Conservation (phyloP, 306 rosid species). For the Pyrus bretschneideri region DNA sequence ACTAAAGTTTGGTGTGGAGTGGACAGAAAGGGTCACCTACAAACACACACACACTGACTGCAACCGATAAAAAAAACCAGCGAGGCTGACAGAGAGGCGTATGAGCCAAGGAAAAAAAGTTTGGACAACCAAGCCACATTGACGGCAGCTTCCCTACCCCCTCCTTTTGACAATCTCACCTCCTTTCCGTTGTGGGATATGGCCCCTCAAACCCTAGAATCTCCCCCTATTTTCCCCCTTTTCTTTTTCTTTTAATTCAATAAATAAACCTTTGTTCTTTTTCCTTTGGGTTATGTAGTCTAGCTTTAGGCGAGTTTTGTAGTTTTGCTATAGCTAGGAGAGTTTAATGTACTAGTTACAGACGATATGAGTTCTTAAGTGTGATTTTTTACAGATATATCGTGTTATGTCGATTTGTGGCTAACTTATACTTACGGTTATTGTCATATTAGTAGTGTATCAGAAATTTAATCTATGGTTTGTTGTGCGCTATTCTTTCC, state of each 20-base stretch:
- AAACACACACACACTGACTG: not conserved
- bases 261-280: not conserved
- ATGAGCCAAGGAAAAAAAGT: conserved; percentile 21
- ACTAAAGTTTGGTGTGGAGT: conserved; percentile 28
- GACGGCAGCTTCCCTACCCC: conserved; percentile 22
- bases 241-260: not conserved
- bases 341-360: no score
- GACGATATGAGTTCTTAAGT: not conserved
- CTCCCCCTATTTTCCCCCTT: not conserved
- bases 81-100: conserved; percentile 15
- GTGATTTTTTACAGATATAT: not conserved
- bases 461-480: no score
- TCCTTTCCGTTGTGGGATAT: conserved; percentile 9
- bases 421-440: accelerated
- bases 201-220: conserved; percentile 9
- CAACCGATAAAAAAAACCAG: not conserved
- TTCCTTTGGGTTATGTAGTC: not conserved
- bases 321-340: not conserved
- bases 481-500: not conserved
- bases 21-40: conserved; percentile 13
- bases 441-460: no score
- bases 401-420: not conserved
- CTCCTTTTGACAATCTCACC: conserved; percentile 29
- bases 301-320: not conserved
- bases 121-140: not conserved